Evolutionary conservation across 805 yeast genomes (phyloP), one percentile per base, ranked within the genome.

Genomic region (Priceomyces castillae): DNA sequence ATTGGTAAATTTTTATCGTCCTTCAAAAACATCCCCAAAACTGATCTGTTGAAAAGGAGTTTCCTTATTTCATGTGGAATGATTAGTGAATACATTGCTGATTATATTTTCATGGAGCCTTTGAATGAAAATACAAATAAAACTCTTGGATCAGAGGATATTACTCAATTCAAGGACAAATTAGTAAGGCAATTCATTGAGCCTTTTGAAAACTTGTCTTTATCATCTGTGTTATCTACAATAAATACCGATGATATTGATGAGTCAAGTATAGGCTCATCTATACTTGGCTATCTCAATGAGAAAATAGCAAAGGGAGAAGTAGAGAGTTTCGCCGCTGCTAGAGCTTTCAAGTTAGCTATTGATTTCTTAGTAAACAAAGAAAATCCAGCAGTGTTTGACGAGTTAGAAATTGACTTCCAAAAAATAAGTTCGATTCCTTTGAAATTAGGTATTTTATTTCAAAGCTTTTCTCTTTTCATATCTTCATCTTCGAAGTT

Each of bases 401-500:
- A 61, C 31, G 17, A 30, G 2, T 11, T 51, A 63, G 69, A 47
- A 37, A 56, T 52, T 50, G 60, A 64, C 41, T 71, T 57, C 48
- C 65, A 58, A 42, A 58, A 42, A 39, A 56, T 64, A 37, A 59
- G 50, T 44, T 64, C 56, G 36, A 48, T 40, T 17, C 77, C 67
- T 19, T 51, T 62, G 41, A 69, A 54, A 34, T 52, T 59, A 4
- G 61, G 70, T 1, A 51, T 57, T 1, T 37, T 66, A 16, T 49
- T 65, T 10, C 44, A 56, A 12, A 59, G 78, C 9, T 53, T 75
- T 6, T 47, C 67, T 4, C 61, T 64, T 7, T 72, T 71, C 22
- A 58, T 74, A 26, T 53, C 71, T 1, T 41, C 62, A 0, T 57
- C 72, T 7, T 45, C 62, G 0, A 62, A 66, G 30, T 67, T 78